Conservation (phyloP, 805 yeast genomes). For the Yamadazyma laniorum region DNA sequence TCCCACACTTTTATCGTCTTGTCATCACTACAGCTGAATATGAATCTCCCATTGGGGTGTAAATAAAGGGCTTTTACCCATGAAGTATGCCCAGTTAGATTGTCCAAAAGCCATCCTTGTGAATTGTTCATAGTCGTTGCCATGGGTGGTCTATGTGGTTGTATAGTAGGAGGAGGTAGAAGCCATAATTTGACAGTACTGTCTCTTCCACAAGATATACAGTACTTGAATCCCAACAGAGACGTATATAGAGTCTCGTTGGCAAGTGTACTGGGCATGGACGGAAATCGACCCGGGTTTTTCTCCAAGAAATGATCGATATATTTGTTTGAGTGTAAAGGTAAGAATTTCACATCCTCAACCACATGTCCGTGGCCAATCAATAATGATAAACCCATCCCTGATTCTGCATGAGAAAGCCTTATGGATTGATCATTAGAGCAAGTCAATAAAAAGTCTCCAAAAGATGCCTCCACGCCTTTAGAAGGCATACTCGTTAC, state of each 20-base stretch:
- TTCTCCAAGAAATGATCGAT: slow-evolving; percentile 46
- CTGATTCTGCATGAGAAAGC: slow-evolving; percentile 62
- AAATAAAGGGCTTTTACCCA: slow-evolving; percentile 75
- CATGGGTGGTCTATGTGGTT: slow-evolving; percentile 53
- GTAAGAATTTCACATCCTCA: slow-evolving; percentile 70
- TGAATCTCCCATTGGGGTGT: slow-evolving; percentile 73
- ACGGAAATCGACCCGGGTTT: slow-evolving; percentile 28
- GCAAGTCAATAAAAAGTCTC: slow-evolving; percentile 65
- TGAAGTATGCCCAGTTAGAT: slow-evolving; percentile 72
- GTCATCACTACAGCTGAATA: slow-evolving; percentile 79
- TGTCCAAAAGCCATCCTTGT: slow-evolving; percentile 56
- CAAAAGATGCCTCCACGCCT: slow-evolving; percentile 23
- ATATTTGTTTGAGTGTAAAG: slow-evolving; percentile 45
- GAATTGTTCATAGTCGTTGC: slow-evolving; percentile 53
- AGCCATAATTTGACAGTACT: slow-evolving; percentile 73
- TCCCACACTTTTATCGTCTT: slow-evolving; percentile 79
- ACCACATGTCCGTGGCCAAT: slow-evolving; percentile 83
- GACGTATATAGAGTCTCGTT: slow-evolving; percentile 26
- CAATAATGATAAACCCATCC: slow-evolving; percentile 64
- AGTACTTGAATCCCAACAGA: slow-evolving; percentile 61
- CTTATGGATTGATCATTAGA: slow-evolving; percentile 78
- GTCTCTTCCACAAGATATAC: slow-evolving; percentile 80
- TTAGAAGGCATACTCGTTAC: slow-evolving; percentile 16
- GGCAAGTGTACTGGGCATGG: slow-evolving; percentile 31
- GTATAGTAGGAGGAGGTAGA: slow-evolving; percentile 61